A percentile compares a stretch with the other conserved stretches of the same genome.
Conservation (phyloP, 2,329 filamentous ascomycete genomes). For the Cytospora paraplurivora region DNA sequence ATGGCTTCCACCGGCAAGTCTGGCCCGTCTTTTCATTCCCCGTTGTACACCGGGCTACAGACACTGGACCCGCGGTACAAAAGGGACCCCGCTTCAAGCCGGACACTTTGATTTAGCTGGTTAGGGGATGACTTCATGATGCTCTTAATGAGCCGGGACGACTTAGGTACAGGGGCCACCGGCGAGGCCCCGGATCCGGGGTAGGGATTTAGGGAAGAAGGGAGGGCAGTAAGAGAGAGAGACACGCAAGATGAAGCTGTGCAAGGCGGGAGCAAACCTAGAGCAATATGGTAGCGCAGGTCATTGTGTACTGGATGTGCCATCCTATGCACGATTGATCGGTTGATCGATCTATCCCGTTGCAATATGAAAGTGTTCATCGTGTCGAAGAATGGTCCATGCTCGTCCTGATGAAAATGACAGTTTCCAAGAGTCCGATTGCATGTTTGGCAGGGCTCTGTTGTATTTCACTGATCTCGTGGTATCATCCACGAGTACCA, state of each 20-base stretch:
- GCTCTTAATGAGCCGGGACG: not conserved
- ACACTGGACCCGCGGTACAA: not conserved
- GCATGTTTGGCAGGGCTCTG: too few relatives aligned
- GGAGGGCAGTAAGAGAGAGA: not conserved
- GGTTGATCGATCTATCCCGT: slow-evolving; percentile 5
- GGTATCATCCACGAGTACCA: too few relatives aligned
- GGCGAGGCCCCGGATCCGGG: not conserved
- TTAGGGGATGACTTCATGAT: not conserved
- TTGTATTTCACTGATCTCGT: too few relatives aligned
- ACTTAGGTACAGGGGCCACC: not conserved
- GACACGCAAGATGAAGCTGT: not conserved
- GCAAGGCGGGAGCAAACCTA: not conserved
- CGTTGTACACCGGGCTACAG: not conserved
- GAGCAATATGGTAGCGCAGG: slow-evolving; percentile 7
- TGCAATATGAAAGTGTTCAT: slow-evolving; percentile 16
- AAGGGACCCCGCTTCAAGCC: not conserved
- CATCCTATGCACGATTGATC: not conserved
- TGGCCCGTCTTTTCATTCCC: slow-evolving; percentile 4
- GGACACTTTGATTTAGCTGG: not conserved
- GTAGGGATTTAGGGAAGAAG: not conserved
- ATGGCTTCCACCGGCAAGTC: not conserved
- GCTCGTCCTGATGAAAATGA: too few relatives aligned
- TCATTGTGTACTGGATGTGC: slow-evolving; percentile 4
- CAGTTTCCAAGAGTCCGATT: too few relatives aligned
- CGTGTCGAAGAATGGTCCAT: not conserved